Percentiles rank a stretch among this genome's conserved stretches.
phyloP scores from a whole-genome alignment of 192 early-diverging fungal genomes.

The Coemansia sp. region DNA sequence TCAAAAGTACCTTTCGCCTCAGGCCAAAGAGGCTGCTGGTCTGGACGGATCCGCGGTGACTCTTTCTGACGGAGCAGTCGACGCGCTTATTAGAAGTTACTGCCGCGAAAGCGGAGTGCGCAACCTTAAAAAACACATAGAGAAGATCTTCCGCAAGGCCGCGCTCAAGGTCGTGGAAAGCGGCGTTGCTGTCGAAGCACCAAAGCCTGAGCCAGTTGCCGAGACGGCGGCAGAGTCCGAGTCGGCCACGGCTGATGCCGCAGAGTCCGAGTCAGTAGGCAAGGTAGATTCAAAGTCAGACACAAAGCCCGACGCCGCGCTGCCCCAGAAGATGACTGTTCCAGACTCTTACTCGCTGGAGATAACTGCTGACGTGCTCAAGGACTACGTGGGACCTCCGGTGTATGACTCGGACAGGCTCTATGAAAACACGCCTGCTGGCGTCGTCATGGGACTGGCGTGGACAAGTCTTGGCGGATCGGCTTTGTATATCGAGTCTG shows the following conservation, averaged over 20 bases:
- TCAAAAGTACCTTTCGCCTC: slow-evolving; percentile 85
- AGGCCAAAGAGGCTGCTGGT: slow-evolving; percentile 79
- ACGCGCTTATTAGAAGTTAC: slow-evolving; percentile 83
- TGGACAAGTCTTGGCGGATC: slow-evolving; percentile 98
- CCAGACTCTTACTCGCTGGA: slow-evolving; percentile 60
- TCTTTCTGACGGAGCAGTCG: slow-evolving; percentile 75
- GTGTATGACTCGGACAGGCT: slow-evolving; percentile 86
- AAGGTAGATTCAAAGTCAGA: background rate
- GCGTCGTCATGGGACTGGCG: slow-evolving; percentile 97
- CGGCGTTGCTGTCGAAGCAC: slow-evolving; percentile 37
- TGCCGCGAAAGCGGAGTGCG: slow-evolving; percentile 97
- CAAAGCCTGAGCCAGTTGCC: background rate
- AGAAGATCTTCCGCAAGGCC: slow-evolving; percentile 97
- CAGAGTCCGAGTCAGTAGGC: background rate
- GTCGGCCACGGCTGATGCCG: background rate
- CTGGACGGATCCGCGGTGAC: slow-evolving; percentile 70
- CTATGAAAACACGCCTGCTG: slow-evolving; percentile 86
- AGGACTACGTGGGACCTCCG: slow-evolving; percentile 92
- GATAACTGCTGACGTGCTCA: slow-evolving; percentile 72
- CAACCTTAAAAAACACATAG: slow-evolving; percentile 97
- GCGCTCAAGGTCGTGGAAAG: slow-evolving; percentile 82
- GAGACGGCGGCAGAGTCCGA: too few species aligned
- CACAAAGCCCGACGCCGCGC: slow-evolving; percentile 6
- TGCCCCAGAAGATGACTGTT: slow-evolving; percentile 52
- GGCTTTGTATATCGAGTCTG: slow-evolving; percentile 93